These are phyloP conservation scores for Fragaria iinumae DNA, from an alignment of 306 rosid species.

Conservation along the genomic window DNA sequence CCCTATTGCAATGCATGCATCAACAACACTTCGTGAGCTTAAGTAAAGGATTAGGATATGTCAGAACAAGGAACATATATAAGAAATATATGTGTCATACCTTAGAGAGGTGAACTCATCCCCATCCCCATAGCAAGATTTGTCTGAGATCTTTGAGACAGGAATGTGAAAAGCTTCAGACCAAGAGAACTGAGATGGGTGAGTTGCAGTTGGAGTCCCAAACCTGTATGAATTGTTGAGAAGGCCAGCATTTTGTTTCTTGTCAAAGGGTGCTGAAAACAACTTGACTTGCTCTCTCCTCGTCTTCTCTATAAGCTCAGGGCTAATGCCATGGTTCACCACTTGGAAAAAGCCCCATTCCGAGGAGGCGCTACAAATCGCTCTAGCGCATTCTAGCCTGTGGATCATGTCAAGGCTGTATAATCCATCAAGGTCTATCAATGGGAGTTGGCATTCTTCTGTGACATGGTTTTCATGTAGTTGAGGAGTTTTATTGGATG, in stretches of 20 bases:
- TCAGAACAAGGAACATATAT: too few species aligned
- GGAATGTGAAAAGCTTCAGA: constrained; percentile 98
- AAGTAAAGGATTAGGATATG: background rate
- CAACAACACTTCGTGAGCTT: constrained; percentile 19
- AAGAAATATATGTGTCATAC: constrained; percentile 24
- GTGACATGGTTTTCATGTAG: constrained; percentile 22
- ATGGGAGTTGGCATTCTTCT: constrained; percentile 67
- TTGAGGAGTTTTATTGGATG: constrained; percentile 25
- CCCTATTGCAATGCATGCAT: constrained; percentile 45
- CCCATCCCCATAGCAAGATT: constrained; percentile 56
- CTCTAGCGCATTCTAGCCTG: constrained; percentile 49
- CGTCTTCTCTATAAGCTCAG: constrained; percentile 54
- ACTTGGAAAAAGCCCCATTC: constrained; percentile 95
- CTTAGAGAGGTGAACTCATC: constrained; percentile 58
- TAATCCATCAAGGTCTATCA: constrained; percentile 72
- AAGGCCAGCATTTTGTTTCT: constrained; percentile 52
- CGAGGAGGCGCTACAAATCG: constrained; percentile 64
- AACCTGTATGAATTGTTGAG: constrained; percentile 74
- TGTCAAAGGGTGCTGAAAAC: constrained; percentile 62
- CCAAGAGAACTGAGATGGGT: constrained; percentile 74
- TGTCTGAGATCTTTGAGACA: constrained; percentile 65
- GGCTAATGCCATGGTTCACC: constrained; percentile 70
- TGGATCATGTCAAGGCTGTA: constrained; percentile 36
- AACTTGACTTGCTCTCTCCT: constrained; percentile 63
- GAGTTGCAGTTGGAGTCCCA: constrained; percentile 78